phyloP scores from a whole-genome alignment of 768 basidiomycete genomes.

The Daedaleopsis nitida region DNA sequence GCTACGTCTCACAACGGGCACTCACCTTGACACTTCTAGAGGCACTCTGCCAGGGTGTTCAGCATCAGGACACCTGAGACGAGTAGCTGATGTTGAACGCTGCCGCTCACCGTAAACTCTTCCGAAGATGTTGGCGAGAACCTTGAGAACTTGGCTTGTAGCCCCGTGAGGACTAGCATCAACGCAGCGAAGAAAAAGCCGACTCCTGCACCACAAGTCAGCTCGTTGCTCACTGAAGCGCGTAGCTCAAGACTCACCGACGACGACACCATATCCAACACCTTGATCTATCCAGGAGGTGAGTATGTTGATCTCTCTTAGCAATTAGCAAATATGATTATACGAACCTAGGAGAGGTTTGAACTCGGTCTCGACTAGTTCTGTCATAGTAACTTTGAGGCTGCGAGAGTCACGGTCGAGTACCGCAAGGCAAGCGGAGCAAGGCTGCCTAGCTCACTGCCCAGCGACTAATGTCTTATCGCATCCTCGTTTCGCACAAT shows the following conservation, averaged over 20 bases:
- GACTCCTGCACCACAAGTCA: conserved; percentile 36
- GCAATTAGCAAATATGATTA: no score
- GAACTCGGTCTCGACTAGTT: conserved; percentile 19
- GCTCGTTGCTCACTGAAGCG: background rate
- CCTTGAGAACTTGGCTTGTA: conserved; percentile 49
- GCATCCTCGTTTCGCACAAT: background rate
- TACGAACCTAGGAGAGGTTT: conserved; percentile 41
- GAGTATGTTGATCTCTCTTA: background rate
- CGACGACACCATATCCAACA: conserved; percentile 52
- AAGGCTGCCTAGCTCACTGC: no score
- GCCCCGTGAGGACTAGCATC: conserved; percentile 46
- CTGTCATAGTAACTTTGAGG: background rate
- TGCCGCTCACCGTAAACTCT: conserved; percentile 44
- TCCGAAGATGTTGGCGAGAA: conserved; percentile 50
- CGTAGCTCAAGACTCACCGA: conserved; percentile 34
- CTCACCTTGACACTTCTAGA: conserved; percentile 47
- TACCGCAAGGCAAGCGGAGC: background rate
- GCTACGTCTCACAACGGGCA: background rate
- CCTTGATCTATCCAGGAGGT: conserved; percentile 36
- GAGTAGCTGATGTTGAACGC: no score
- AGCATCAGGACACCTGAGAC: background rate
- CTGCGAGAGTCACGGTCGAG: background rate
- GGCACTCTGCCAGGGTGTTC: conserved; percentile 36
- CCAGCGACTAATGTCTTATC: background rate
- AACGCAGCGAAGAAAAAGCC: conserved; percentile 53